These are phyloP conservation scores for Ceratocystis huliohia DNA, from an alignment of 2,329 filamentous ascomycete genomes.

Conservation along the genomic window DNA sequence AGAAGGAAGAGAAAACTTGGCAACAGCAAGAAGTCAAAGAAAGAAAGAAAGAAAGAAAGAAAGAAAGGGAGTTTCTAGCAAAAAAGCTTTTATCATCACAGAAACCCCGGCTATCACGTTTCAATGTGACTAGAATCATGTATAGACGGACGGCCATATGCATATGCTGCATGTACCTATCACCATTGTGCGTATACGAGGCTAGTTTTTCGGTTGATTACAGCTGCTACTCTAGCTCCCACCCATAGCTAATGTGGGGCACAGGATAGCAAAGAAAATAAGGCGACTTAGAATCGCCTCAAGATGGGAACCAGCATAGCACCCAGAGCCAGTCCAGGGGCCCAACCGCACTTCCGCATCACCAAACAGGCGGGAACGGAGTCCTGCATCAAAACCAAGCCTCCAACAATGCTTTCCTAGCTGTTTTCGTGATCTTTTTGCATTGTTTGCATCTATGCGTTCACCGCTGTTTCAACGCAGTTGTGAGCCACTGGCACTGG, in stretches of 20 bases:
- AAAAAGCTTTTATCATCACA: not conserved
- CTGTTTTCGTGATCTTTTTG: not conserved
- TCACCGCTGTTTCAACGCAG: not conserved
- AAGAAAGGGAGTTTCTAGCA: not conserved
- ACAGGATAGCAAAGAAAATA: not conserved
- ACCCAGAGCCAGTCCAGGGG: not conserved
- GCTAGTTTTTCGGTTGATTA: not conserved
- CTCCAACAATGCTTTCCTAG: not conserved
- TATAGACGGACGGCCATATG: not conserved
- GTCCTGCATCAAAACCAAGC: not conserved
- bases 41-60: not conserved
- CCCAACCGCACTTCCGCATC: not conserved
- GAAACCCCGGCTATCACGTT: not conserved
- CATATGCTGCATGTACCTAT: not conserved
- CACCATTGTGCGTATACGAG: constrained; percentile 2
- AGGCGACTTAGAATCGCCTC: too few relatives aligned
- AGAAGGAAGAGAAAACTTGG: not conserved
- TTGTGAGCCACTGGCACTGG: not conserved
- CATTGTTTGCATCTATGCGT: not conserved
- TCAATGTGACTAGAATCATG: not conserved
- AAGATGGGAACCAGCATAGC: not conserved
- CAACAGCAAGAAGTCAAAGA: not conserved
- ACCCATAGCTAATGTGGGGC: not conserved
- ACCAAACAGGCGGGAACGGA: not conserved
- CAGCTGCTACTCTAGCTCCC: not conserved